A percentile compares a stretch with the other conserved stretches of the same genome.
Conservation (phyloP, 257 asterid genomes). For the Nicotiana obtusifolia region DNA sequence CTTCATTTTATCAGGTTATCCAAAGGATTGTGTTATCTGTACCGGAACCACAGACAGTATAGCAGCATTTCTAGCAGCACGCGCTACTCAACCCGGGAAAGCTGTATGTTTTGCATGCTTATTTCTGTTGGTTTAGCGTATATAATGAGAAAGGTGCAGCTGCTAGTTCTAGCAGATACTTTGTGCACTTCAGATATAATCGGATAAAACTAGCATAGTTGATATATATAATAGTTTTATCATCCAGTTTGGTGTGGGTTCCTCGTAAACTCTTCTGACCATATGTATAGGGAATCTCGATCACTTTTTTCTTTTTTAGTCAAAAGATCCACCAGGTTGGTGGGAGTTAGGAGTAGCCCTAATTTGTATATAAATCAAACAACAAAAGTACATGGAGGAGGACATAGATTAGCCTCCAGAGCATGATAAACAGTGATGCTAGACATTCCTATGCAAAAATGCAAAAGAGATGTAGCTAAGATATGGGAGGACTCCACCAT, state of each 20-base stretch:
- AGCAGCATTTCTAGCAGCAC: conserved; percentile 93
- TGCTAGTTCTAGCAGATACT: background rate
- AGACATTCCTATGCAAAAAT: too few relatives aligned
- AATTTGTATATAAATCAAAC: too few relatives aligned
- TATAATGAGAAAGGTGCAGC: background rate
- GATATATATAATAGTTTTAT: background rate
- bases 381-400: too few relatives aligned
- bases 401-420: too few relatives aligned
- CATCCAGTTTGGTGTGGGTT: background rate
- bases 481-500: too few relatives aligned
- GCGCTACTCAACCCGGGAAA: conserved; percentile 79
- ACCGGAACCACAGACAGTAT: conserved; percentile 96
- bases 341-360: too few relatives aligned
- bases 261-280: background rate
- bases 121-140: background rate
- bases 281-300: background rate
- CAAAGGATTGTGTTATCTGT: conserved; percentile 71
- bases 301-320: too few relatives aligned
- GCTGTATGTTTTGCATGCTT: conserved; percentile 47
- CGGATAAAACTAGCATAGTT: background rate
- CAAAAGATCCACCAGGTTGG: too few relatives aligned
- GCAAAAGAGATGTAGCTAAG: too few relatives aligned
- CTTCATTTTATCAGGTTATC: conserved; percentile 45
- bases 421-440: too few relatives aligned
- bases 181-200: background rate